phyloP scores from a whole-genome alignment of 257 asterid species.

The Primulina eburnea region DNA sequence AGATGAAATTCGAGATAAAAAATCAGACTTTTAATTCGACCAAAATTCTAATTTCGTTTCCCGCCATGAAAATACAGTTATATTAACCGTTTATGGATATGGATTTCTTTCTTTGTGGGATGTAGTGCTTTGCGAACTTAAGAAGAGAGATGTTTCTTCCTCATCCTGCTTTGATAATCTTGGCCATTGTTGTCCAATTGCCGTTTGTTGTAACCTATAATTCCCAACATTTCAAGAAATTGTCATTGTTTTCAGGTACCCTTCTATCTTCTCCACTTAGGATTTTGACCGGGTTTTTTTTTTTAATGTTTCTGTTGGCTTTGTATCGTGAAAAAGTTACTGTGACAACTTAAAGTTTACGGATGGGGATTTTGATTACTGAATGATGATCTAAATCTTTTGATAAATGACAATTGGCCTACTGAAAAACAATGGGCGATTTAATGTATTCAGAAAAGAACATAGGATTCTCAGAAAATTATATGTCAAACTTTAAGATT shows the following conservation, averaged over 20 bases:
- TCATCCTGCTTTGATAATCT: not conserved
- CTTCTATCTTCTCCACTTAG: not conserved
- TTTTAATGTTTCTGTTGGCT: not conserved
- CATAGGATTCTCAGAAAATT: no score
- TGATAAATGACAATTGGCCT: not conserved
- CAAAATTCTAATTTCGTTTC: not conserved
- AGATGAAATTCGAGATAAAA: no score
- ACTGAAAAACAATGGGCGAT: not conserved
- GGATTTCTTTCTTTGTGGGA: not conserved
- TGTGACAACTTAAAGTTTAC: no score
- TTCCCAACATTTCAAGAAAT: not conserved
- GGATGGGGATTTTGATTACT: no score
- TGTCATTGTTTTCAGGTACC: not conserved
- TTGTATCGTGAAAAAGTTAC: no score
- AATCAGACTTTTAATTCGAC: no score
- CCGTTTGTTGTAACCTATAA: not conserved
- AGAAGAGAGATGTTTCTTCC: not conserved
- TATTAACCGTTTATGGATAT: not conserved
- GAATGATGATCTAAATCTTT: no score
- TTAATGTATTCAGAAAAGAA: no score
- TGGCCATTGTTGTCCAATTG: not conserved
- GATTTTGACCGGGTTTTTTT: no score
- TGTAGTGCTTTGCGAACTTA: not conserved
- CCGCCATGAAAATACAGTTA: not conserved
- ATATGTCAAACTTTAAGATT: no score